Conservation (phyloP, 192 early-diverging fungal genomes). For the Dissophora globulifera region DNA sequence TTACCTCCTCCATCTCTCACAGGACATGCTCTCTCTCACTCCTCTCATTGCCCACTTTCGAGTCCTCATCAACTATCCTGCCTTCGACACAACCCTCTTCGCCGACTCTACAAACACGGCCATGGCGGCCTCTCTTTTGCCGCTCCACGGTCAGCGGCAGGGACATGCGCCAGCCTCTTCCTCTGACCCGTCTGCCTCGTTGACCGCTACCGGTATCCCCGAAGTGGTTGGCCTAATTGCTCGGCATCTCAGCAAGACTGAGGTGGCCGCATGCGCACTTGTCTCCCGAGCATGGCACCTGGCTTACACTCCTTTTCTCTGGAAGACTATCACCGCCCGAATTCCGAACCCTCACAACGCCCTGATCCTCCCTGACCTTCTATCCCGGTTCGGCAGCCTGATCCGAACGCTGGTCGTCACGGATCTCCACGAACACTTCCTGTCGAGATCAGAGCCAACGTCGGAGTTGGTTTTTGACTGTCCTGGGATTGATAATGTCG, state of each 20-base stretch:
- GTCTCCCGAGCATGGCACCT: slow-evolving; percentile 21
- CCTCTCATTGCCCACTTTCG: background rate
- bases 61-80: background rate
- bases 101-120: background rate
- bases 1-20: background rate
- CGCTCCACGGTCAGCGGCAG: too few species aligned
- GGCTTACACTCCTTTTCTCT: slow-evolving; percentile 14
- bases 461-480: slow-evolving; percentile 14
- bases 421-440: slow-evolving; percentile 5
- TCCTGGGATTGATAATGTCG: slow-evolving; percentile 1
- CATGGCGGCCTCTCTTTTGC: background rate
- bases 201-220: slow-evolving; percentile 5
- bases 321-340: slow-evolving; percentile 8
- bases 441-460: background rate
- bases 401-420: slow-evolving; percentile 18
- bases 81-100: background rate
- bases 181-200: background rate
- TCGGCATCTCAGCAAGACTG: slow-evolving; percentile 10
- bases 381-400: slow-evolving; percentile 2
- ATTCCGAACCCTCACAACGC: background rate
- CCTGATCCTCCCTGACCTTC: background rate
- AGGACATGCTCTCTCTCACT: background rate
- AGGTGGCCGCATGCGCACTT: slow-evolving; percentile 7
- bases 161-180: too few species aligned
- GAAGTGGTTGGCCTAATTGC: slow-evolving; percentile 24